Base-by-base conservation (phyloP, 768 basidiomycete genomes). In the Tricholoma terreum region DNA sequence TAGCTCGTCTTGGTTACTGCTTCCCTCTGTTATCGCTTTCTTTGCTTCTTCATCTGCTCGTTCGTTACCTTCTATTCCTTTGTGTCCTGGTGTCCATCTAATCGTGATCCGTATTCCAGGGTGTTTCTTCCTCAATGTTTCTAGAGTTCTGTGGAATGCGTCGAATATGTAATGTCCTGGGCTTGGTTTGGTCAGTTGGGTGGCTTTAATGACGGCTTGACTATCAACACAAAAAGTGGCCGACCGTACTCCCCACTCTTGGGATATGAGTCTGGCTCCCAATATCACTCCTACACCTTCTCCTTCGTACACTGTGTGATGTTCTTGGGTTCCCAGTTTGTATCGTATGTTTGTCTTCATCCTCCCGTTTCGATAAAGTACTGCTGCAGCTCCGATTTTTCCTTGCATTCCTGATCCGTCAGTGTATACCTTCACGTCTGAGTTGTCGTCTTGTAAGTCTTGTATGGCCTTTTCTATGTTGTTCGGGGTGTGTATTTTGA, bases 251-350 rank as follows among this genome's bases (percentile, higher is more conserved):
- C 21, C 30, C 17, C 27, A 10, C 27, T 48, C 17, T 33, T 35
- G 12, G 19, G n/a, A n/a, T 6, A 66, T 15, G 0, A 70, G 36
- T 0, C 63, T 56, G 2, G 61, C 15, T 0, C 56, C 70, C 4
- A 69, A 19, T 0, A 51, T 31, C 3, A 58, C 50, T 0, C 67
- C 67, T 0, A 68, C 58, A 0, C 59, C 58, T 30, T 73, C 71
- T 30, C 57, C 57, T 12, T 54, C 45, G 31, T 46, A 58, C 2
- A 58, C 52, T 12, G 57, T 58, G 50, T 72, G 69, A 1, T 65
- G 15, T 3, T 21, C 4, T 0, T 4, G 31, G 0, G 14, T 4
- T 0, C 65, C 63, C 3, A 70, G 56, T 2, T 60, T 35, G 6
- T 52, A 35, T 5, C 53, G n/a, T 4, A 63, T 1, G 0, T 50